phyloP scores from a whole-genome alignment of 2,329 filamentous ascomycete genomes.

The Aurifilum marmelostoma region DNA sequence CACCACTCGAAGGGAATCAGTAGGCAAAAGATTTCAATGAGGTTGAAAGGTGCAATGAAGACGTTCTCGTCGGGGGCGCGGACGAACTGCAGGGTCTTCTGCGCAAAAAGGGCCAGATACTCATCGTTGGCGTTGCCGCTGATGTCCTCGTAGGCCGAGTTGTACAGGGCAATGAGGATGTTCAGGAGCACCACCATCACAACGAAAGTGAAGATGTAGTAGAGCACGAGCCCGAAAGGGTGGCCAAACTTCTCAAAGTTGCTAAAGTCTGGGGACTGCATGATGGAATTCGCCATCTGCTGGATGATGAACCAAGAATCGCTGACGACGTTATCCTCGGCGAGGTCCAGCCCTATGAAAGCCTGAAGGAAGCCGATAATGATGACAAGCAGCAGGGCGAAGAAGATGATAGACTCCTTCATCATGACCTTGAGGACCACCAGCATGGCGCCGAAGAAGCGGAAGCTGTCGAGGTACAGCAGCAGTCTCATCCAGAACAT shows the following conservation, averaged over 20 bases:
- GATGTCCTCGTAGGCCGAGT: constrained; percentile 93
- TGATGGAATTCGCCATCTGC: constrained; percentile 85
- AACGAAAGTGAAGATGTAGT: constrained; percentile 97
- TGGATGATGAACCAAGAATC: constrained; percentile 77
- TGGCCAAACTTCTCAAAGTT: constrained; percentile 90
- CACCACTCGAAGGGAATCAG: constrained; percentile 92
- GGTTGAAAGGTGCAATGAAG: constrained; percentile 93
- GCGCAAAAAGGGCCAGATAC: constrained; percentile 88
- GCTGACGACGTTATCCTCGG: constrained; percentile 70
- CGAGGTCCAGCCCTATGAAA: constrained; percentile 87
- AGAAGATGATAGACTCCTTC: constrained; percentile 95
- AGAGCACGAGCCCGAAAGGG: constrained; percentile 91
- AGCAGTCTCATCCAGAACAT: constrained; percentile 97
- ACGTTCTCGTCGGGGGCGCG: constrained; percentile 97
- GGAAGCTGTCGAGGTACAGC: constrained; percentile 89
- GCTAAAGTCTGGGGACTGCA: constrained; percentile 87
- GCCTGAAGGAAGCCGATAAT: constrained; percentile 88
- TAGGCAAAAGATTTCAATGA: constrained; percentile 83
- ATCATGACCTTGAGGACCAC: constrained; percentile 96
- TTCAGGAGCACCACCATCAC: constrained; percentile 94
- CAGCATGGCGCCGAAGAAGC: constrained; percentile 98
- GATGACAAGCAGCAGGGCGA: constrained; percentile 83
- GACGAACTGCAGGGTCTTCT: constrained; percentile 96
- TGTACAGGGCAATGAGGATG: constrained; percentile 95
- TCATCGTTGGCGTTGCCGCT: constrained; percentile 93